These are phyloP conservation scores for Leptoxyphium fumago DNA, from an alignment of 2,329 filamentous ascomycete species.

Conservation along the genomic window DNA sequence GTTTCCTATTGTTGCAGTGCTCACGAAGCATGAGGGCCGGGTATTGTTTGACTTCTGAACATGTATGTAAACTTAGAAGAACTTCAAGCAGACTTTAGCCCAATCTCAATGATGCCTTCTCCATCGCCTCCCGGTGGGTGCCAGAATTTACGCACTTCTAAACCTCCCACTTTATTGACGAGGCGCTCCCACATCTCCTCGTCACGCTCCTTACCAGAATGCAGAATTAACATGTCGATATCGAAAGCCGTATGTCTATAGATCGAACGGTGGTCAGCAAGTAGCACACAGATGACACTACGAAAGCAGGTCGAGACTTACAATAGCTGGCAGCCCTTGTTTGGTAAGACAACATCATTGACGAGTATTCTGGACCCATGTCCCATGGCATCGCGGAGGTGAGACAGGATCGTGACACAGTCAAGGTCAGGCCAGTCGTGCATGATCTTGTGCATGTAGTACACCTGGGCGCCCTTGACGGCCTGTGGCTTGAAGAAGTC, in stretches of 20 bases:
- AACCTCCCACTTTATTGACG: background rate
- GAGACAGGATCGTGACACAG: conserved; percentile 6
- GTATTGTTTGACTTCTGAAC: no score
- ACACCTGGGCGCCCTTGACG: conserved; percentile 10
- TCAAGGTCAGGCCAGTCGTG: conserved; percentile 8
- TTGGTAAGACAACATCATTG: conserved; percentile 2
- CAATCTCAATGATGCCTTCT: conserved; percentile 1
- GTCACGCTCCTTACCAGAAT: background rate
- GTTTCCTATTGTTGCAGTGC: no score
- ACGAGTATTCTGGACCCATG: conserved; percentile 1
- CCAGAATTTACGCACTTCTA: conserved; percentile 1
- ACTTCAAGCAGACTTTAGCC: no score
- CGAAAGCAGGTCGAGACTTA: background rate
- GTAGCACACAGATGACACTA: background rate
- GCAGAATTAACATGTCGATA: background rate
- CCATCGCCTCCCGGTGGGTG: conserved; percentile 1
- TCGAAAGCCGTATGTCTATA: background rate
- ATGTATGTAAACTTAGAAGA: no score
- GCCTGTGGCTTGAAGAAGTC: conserved; percentile 20
- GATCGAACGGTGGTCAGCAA: background rate
- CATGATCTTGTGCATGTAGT: conserved; percentile 6
- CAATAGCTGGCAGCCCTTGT: conserved; percentile 1
- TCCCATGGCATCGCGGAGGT: conserved; percentile 6
- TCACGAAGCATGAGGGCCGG: no score
- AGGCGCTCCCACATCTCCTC: conserved; percentile 5